Evolutionary conservation across 2,329 filamentous ascomycete species (phyloP).

Genomic region (Periconia sp.): DNA sequence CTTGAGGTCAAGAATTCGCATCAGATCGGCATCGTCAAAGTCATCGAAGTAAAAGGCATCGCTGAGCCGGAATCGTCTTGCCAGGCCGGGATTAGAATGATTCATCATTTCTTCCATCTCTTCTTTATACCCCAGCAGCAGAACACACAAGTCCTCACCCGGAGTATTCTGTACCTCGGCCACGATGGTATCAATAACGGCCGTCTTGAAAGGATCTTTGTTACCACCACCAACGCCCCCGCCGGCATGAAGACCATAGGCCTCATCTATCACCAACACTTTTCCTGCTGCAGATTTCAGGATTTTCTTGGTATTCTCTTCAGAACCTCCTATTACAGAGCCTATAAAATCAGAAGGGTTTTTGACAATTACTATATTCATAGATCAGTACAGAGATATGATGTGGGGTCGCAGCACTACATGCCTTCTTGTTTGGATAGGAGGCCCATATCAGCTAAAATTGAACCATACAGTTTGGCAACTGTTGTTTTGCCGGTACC

Average conservation of each 20-base stretch:
- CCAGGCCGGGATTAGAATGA: constrained; percentile 68
- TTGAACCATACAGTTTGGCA: constrained; percentile 69
- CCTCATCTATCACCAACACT: constrained; percentile 75
- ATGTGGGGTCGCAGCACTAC: constrained; percentile 13
- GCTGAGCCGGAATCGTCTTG: constrained; percentile 61
- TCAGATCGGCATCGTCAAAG: constrained; percentile 59
- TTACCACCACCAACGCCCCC: constrained; percentile 11
- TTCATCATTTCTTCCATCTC: constrained; percentile 69
- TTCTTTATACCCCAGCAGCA: constrained; percentile 67
- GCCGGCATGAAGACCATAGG: constrained; percentile 60
- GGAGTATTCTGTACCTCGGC: constrained; percentile 67
- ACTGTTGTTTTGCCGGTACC: constrained; percentile 79
- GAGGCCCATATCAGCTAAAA: constrained; percentile 68
- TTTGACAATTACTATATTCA: constrained; percentile 62
- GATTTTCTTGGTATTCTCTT: constrained; percentile 71
- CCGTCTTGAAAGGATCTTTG: constrained; percentile 56
- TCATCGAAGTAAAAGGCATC: constrained; percentile 67
- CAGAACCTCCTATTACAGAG: constrained; percentile 63
- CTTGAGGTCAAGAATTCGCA: constrained; percentile 61
- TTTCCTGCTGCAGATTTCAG: constrained; percentile 67
- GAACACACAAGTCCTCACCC: constrained; percentile 68
- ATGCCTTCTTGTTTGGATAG: constrained; percentile 68
- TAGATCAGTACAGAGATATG: constrained; percentile 10
- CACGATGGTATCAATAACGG: constrained; percentile 70
- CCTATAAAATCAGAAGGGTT: constrained; percentile 76